These are phyloP conservation scores for Rutstroemia sydowiana DNA, from an alignment of 2,329 filamentous ascomycete genomes.

Conservation along the genomic window DNA sequence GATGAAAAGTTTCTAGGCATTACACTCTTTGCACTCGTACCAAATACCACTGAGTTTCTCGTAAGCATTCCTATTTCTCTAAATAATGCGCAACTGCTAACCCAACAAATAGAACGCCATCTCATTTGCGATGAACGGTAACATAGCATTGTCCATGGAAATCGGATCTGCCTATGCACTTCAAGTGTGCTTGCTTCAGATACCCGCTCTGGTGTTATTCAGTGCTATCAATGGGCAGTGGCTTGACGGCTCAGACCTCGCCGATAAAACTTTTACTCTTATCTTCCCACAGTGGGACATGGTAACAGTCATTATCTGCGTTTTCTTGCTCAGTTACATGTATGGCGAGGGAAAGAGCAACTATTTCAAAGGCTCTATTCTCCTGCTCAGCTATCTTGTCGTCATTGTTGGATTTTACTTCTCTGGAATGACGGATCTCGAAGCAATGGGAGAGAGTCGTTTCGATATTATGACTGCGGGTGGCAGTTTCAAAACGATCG, in stretches of 20 bases:
- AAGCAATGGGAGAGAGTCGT: constrained; percentile 26
- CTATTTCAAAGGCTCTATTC: constrained; percentile 97
- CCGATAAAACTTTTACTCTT: constrained; percentile 67
- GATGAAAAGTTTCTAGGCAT: constrained; percentile 98
- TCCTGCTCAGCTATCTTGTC: constrained; percentile 87
- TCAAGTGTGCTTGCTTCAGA: constrained; percentile 91
- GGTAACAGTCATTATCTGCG: constrained; percentile 91
- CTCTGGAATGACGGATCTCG: constrained; percentile 44
- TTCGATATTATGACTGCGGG: constrained; percentile 30
- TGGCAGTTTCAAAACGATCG: constrained; percentile 29
- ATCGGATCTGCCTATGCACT: constrained; percentile 96
- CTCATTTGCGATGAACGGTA: constrained; percentile 98
- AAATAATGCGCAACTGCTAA: constrained; percentile 14
- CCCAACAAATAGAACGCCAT: constrained; percentile 65
- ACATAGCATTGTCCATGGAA: constrained; percentile 97
- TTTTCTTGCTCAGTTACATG: constrained; percentile 95
- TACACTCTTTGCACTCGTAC: constrained; percentile 90
- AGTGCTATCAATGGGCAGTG: constrained; percentile 64
- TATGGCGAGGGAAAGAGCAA: constrained; percentile 99
- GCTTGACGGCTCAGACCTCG: constrained; percentile 45
- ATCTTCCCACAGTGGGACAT: constrained; percentile 99
- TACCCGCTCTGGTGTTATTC: constrained; percentile 87
- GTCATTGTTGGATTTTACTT: constrained; percentile 90
- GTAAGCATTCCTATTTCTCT: constrained; percentile 42
- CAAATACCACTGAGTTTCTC: constrained; percentile 96